phyloP scores from a whole-genome alignment of 1,284 basidiomycete species.

The Mycena citricolor region DNA sequence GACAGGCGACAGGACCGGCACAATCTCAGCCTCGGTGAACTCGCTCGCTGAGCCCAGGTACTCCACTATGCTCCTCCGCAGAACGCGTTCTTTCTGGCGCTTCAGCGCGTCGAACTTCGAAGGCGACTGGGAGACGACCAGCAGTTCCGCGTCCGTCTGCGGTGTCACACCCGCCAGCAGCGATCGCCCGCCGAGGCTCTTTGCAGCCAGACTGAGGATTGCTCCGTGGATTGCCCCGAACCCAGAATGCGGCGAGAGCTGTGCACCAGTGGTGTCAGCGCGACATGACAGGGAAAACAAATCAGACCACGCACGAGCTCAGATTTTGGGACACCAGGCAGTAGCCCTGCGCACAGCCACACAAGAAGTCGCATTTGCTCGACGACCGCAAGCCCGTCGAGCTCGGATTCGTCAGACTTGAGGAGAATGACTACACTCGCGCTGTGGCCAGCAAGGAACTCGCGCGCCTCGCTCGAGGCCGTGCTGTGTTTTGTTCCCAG shows the following conservation, averaged over 20 bases:
- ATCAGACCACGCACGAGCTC: slow-evolving; percentile 62
- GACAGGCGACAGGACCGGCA: slow-evolving; percentile 62
- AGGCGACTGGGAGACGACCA: slow-evolving; percentile 39
- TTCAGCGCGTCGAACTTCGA: slow-evolving; percentile 61
- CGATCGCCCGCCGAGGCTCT: slow-evolving; percentile 64
- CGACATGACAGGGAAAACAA: neutral
- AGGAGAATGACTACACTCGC: slow-evolving; percentile 80
- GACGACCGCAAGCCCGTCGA: slow-evolving; percentile 63
- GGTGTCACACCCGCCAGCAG: slow-evolving; percentile 66
- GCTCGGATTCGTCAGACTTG: slow-evolving; percentile 66
- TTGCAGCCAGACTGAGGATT: slow-evolving; percentile 75
- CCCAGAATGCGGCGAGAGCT: slow-evolving; percentile 66
- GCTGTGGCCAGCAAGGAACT: slow-evolving; percentile 76
- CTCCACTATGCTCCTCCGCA: slow-evolving; percentile 59
- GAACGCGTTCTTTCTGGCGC: slow-evolving; percentile 49
- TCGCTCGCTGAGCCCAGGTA: slow-evolving; percentile 71
- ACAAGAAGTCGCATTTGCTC: slow-evolving; percentile 80
- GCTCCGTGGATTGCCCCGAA: slow-evolving; percentile 85
- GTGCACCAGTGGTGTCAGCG: slow-evolving; percentile 3
- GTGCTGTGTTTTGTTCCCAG: slow-evolving; percentile 65
- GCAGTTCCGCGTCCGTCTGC: slow-evolving; percentile 67
- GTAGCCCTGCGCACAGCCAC: slow-evolving; percentile 62
- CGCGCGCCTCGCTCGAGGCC: slow-evolving; percentile 70
- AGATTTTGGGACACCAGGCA: slow-evolving; percentile 69
- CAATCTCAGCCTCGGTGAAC: slow-evolving; percentile 71